Conservation (phyloP, 108 stramenopile species). For the Aurantiochytrium sp. region DNA sequence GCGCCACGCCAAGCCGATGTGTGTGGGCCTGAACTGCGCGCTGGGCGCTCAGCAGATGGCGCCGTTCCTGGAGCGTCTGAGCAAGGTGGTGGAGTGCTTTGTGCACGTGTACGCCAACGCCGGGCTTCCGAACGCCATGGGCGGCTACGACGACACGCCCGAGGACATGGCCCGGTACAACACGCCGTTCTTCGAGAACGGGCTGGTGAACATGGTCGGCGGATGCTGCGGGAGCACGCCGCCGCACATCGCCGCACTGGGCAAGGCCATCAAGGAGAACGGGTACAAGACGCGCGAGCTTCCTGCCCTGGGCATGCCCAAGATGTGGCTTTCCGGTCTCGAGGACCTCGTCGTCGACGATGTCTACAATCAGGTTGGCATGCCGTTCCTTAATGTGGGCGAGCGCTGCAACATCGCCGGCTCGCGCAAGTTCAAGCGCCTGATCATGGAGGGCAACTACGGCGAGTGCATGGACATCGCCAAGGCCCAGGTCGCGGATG, state of each 20-base stretch:
- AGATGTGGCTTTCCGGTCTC: slow-evolving; percentile 94
- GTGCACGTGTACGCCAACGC: slow-evolving; percentile 96
- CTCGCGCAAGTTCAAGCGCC: slow-evolving; percentile 87
- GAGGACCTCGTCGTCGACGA: slow-evolving; percentile 86
- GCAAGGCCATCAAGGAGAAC: slow-evolving; percentile 35
- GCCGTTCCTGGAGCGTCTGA: slow-evolving; percentile 86
- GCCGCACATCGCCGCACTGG: slow-evolving; percentile 73
- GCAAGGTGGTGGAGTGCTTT: slow-evolving; percentile 86
- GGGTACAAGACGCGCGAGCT: slow-evolving; percentile 71
- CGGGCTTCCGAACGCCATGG: slow-evolving; percentile 98
- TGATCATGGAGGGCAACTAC: slow-evolving; percentile 93
- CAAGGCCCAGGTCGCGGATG: slow-evolving; percentile 94
- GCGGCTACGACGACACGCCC: slow-evolving; percentile 95
- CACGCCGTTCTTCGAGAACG: slow-evolving; percentile 83
- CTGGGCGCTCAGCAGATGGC: slow-evolving; percentile 91
- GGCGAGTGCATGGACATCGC: slow-evolving; percentile 94
- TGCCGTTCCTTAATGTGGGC: slow-evolving; percentile 92
- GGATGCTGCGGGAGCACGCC: slow-evolving; percentile 98
- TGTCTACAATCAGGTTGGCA: slow-evolving; percentile 80
- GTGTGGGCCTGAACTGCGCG: slow-evolving; percentile 97
- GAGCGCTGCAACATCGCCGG: slow-evolving; percentile 96
- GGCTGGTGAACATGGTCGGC: slow-evolving; percentile 94
- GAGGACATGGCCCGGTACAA: slow-evolving; percentile 85
- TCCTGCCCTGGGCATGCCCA: slow-evolving; percentile 48
- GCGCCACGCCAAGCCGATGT: slow-evolving; percentile 94